phyloP scores from a whole-genome alignment of 208 protist species.

The Trichomonas tenax region DNA sequence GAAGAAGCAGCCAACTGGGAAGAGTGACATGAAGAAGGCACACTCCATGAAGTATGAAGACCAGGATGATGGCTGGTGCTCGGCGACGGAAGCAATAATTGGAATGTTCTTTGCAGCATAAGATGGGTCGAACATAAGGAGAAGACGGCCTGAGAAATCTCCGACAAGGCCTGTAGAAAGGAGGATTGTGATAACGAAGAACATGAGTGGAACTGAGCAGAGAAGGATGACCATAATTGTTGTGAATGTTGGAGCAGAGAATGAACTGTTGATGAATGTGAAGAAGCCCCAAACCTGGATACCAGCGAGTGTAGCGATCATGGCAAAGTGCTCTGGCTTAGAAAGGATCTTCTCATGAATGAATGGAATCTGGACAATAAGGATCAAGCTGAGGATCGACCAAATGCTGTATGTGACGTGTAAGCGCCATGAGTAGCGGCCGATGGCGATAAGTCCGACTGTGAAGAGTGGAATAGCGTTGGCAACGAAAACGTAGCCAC shows the following conservation, averaged over 20 bases:
- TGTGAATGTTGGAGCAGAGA: background rate
- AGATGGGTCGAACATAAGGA: background rate
- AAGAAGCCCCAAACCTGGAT: constrained; percentile 45
- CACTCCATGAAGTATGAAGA: constrained; percentile 73
- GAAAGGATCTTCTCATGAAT: constrained; percentile 73
- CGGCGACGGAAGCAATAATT: constrained; percentile 75
- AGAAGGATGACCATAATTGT: background rate
- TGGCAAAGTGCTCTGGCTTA: constrained; percentile 72
- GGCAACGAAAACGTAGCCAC: constrained; percentile 92
- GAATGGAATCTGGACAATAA: constrained; percentile 69
- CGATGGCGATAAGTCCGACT: constrained; percentile 59
- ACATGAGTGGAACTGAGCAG: background rate
- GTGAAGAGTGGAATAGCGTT: constrained; percentile 86
- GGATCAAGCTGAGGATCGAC: constrained; percentile 70
- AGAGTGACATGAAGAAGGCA: constrained; percentile 57
- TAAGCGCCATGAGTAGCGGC: constrained; percentile 61
- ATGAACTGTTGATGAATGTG: background rate
- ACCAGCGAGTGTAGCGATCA: constrained; percentile 61
- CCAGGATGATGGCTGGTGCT: constrained; percentile 81
- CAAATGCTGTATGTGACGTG: constrained; percentile 78
- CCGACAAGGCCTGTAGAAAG: background rate
- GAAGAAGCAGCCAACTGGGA: constrained; percentile 65
- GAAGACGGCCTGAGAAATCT: background rate
- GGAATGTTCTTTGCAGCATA: constrained; percentile 53
- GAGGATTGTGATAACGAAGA: background rate